Evolutionary conservation across 2,329 filamentous ascomycete genomes (phyloP).

Genomic region (Trichoderma lentiforme): DNA sequence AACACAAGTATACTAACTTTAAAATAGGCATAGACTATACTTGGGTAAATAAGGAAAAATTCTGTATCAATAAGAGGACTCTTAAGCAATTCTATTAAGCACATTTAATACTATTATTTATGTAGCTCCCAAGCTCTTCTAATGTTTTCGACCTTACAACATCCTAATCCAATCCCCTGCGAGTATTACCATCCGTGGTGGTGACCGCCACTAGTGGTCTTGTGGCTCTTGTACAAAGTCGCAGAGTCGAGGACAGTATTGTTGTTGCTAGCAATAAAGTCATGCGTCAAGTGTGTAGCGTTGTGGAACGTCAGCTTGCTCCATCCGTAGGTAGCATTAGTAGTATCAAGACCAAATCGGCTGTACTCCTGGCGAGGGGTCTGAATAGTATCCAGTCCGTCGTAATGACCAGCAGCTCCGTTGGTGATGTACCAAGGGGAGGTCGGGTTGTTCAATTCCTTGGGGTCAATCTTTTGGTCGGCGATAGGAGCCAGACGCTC

Average conservation of each 20-base stretch:
- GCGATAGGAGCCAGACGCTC: slow-evolving; percentile 7
- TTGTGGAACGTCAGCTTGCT: slow-evolving; percentile 11
- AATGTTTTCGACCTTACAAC: neutral
- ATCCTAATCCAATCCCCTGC: neutral
- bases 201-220: neutral
- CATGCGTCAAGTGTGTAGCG: slow-evolving; percentile 6
- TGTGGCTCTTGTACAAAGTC: slow-evolving; percentile 5
- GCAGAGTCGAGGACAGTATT: slow-evolving; percentile 2
- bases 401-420: slow-evolving; percentile 11
- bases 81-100: neutral
- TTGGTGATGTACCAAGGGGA: slow-evolving; percentile 14
- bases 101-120: neutral
- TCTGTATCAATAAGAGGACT: neutral
- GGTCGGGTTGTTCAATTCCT: neutral
- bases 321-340: slow-evolving; percentile 4
- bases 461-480: slow-evolving; percentile 2
- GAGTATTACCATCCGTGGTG: neutral
- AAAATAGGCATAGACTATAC: too few species aligned
- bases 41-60: too few species aligned
- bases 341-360: neutral
- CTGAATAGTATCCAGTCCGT: neutral
- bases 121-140: neutral
- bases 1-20: too few species aligned
- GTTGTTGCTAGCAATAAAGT: slow-evolving; percentile 9
- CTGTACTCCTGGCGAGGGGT: slow-evolving; percentile 5